Evolutionary conservation across 306 rosid genomes (phyloP).

Genomic region (Quillaja saponaria): DNA sequence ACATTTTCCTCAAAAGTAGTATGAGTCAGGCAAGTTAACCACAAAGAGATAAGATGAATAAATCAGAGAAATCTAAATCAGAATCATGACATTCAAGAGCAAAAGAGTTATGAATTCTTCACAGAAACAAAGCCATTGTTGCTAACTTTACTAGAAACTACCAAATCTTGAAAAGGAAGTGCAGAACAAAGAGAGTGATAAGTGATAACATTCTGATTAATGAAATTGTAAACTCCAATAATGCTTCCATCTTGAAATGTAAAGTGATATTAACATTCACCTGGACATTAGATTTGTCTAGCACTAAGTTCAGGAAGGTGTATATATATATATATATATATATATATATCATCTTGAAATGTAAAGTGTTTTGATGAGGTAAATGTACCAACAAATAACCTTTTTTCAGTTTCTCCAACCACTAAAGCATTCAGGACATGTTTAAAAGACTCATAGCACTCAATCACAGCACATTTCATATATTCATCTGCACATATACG

Average conservation of each 20-base stretch:
- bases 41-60: neutral
- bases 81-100: slow-evolving; percentile 21
- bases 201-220: too few species aligned
- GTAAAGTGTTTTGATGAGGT: neutral
- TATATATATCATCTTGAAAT: too few species aligned
- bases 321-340: too few species aligned
- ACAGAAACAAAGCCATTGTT: neutral
- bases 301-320: neutral
- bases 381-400: slow-evolving; percentile 48
- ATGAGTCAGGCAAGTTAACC: slow-evolving; percentile 12
- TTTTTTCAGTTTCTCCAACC: slow-evolving; percentile 85
- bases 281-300: slow-evolving; percentile 2
- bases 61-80: neutral
- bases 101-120: slow-evolving; percentile 17
- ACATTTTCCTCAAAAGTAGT: neutral
- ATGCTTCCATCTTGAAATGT: slow-evolving; percentile 18
- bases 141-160: too few species aligned
- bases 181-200: too few species aligned
- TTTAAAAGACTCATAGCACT: slow-evolving; percentile 85
- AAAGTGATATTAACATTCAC: slow-evolving; percentile 28
- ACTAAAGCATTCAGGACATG: slow-evolving; percentile 61
- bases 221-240: neutral
- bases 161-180: too few species aligned
- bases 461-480: slow-evolving; percentile 92
- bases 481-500: slow-evolving; percentile 91